Base-by-base conservation (phyloP, 306 rosid genomes). In the Dalbergia cochinchinensis region DNA sequence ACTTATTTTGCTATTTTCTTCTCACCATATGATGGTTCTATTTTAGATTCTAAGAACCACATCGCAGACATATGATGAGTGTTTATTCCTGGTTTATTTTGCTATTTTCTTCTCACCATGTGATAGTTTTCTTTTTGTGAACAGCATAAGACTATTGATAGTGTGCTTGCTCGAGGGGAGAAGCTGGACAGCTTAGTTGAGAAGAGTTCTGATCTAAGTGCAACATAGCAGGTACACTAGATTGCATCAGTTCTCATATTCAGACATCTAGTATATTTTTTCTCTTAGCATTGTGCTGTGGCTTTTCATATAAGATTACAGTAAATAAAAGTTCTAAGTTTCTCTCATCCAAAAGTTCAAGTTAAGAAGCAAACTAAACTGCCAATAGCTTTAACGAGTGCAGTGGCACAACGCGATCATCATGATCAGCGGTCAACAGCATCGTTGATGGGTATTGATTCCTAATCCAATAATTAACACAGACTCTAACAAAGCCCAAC, bases 81-180 rank as follows among this genome's bases (percentile, higher is more conserved):
- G 51, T 57, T 58, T 78, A 55, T 69, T 35, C 34, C 65, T 73
- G 65, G 26, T 50, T 48, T 50, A 14, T 13, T 50, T 50, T 50
- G 13, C 57, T 50, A 6, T 41, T 65, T 55, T 81, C 3, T 65
- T 81, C 15, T 65, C 74, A 77, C 39, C 7, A 54, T 50, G 5
- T 80, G 58, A 44, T 73, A 48, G 16, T 8, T 76, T 50, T 50
- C 63, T 69, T 74, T 81, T 65, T 59, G 65, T 78, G 66, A 58
- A 34, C 98, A 96, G 99, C 99, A 96, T 50, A 91, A 96, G 85
- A 96, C 99, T 70, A 96, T 96, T 83, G 99, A 96, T 84, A 93
- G 98, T n/a, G 99, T 96, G 71, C 98, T 96, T 87, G 98, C 86
- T 60, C 94, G 99, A 65, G 99, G 99, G 66, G 99, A 96, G 89